Conservation (phyloP, 768 basidiomycete species). For the Panaeolus papilionaceus region DNA sequence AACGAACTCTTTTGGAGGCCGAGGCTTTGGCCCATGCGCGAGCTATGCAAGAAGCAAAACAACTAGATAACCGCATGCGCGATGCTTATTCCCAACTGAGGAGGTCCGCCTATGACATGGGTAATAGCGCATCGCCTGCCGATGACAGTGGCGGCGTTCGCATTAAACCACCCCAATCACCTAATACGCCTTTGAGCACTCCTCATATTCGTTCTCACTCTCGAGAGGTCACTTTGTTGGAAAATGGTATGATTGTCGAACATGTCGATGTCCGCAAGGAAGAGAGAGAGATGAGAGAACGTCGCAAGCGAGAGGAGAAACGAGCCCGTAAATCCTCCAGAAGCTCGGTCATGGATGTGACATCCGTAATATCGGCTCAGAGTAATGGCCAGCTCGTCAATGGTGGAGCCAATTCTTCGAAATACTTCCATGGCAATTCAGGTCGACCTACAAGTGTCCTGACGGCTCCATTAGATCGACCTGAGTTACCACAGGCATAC, state of each 20-base stretch:
- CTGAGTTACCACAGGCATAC: slow-evolving; percentile 69
- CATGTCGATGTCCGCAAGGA: slow-evolving; percentile 84
- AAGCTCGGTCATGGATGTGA: slow-evolving; percentile 73
- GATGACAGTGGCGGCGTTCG: slow-evolving; percentile 73
- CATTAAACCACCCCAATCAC: slow-evolving; percentile 66
- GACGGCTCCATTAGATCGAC: slow-evolving; percentile 62
- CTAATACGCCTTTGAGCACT: slow-evolving; percentile 43
- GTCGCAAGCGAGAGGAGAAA: slow-evolving; percentile 71
- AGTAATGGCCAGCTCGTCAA: slow-evolving; percentile 63
- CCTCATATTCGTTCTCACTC: slow-evolving; percentile 58
- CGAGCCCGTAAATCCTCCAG: slow-evolving; percentile 78
- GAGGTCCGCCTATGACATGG: slow-evolving; percentile 77
- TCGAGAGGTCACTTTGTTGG: slow-evolving; percentile 80
- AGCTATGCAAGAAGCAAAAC: slow-evolving; percentile 78
- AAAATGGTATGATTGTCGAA: slow-evolving; percentile 91
- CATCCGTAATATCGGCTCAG: slow-evolving; percentile 73
- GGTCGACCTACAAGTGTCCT: slow-evolving; percentile 66
- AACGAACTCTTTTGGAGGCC: slow-evolving; percentile 80
- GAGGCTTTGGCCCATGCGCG: slow-evolving; percentile 81
- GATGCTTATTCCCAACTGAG: slow-evolving; percentile 83
- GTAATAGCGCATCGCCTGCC: slow-evolving; percentile 48
- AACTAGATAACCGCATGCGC: slow-evolving; percentile 77
- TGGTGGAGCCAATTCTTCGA: slow-evolving; percentile 64
- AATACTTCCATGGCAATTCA: slow-evolving; percentile 60
- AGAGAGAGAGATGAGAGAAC: slow-evolving; percentile 76